Conservation (phyloP, 1,139 yeast genomes). For the Taphrina communis region DNA sequence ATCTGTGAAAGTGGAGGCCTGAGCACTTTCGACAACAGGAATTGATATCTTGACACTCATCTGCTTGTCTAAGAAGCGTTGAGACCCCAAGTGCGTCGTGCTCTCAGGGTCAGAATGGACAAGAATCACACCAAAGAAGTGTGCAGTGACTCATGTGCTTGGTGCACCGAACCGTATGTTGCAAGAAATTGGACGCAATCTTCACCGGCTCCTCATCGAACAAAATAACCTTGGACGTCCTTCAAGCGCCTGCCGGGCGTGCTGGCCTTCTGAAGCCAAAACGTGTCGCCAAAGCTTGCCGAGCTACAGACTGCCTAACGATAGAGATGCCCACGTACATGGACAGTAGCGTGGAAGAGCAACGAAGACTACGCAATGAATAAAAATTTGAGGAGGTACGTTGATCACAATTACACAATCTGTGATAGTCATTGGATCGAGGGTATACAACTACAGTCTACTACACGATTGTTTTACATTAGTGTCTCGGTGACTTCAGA, state of each 20-base stretch:
- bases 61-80: too few relatives aligned
- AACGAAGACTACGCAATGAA: too few relatives aligned
- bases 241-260: too few relatives aligned
- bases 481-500: slow-evolving; percentile 26
- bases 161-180: too few relatives aligned
- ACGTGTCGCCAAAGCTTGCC: too few relatives aligned
- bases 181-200: background rate
- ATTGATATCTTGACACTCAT: slow-evolving; percentile 24
- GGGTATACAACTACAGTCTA: background rate
- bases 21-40: slow-evolving; percentile 19
- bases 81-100: too few relatives aligned
- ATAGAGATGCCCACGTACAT: background rate
- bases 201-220: slow-evolving; percentile 6
- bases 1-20: slow-evolving; percentile 31
- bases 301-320: too few relatives aligned
- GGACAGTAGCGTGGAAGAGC: background rate
- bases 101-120: too few relatives aligned
- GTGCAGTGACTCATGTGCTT: too few relatives aligned
- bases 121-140: too few relatives aligned
- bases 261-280: too few relatives aligned
- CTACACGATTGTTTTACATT: slow-evolving; percentile 15
- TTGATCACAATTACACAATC: background rate
- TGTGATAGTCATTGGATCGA: background rate
- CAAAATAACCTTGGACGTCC: too few relatives aligned
- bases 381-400: background rate